These are phyloP conservation scores for Boletus rufocinnamomeus DNA, from an alignment of 768 basidiomycete species.

Conservation along the genomic window DNA sequence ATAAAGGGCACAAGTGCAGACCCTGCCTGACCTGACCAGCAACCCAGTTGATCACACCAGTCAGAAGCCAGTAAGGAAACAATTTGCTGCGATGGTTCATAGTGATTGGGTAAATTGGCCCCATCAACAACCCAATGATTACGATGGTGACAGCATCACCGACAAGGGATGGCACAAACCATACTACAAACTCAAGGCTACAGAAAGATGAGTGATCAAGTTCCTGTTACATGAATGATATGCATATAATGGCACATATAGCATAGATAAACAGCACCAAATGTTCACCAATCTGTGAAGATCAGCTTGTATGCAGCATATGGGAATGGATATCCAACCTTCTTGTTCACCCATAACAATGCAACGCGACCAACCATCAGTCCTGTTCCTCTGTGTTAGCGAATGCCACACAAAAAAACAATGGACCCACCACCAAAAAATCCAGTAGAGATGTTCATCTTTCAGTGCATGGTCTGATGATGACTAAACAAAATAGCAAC, in stretches of 20 bases:
- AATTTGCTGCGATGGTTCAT: conserved; percentile 38
- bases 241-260: conserved; percentile 31
- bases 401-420: neutral
- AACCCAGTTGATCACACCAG: conserved; percentile 50
- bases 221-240: neutral
- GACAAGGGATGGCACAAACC: conserved; percentile 67
- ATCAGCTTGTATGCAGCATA: neutral
- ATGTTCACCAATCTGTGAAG: conserved; percentile 34
- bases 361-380: conserved; percentile 34
- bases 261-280: conserved; percentile 33
- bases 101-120: conserved; percentile 70
- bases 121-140: conserved; percentile 67
- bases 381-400: conserved; percentile 15
- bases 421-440: conserved; percentile 33
- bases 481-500: neutral
- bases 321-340: conserved; percentile 13
- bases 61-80: conserved; percentile 38
- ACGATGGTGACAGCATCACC: conserved; percentile 65
- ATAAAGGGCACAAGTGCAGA: conserved; percentile 54
- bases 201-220: neutral
- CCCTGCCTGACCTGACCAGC: conserved; percentile 52
- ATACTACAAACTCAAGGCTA: conserved; percentile 66
- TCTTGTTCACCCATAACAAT: conserved; percentile 32
- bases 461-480: conserved; percentile 1
- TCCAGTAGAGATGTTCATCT: conserved; percentile 45